Conservation (phyloP, 352 stramenopile species). For the Elongisporangium anandrum region DNA sequence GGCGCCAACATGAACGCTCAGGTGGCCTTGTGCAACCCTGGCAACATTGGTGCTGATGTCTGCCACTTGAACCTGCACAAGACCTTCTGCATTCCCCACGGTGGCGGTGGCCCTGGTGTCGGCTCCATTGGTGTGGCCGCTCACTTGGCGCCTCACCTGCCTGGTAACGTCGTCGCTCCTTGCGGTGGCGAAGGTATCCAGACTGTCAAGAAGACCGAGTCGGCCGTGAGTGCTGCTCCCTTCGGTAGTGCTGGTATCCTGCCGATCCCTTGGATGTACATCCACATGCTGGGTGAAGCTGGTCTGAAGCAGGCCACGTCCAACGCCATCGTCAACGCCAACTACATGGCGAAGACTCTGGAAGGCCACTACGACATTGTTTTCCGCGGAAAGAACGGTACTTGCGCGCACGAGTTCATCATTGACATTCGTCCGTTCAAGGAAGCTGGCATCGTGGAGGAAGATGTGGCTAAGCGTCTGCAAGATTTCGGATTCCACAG, state of each 20-base stretch:
- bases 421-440: conserved; percentile 98
- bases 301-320: conserved; percentile 93
- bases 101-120: conserved; percentile 94
- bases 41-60: conserved; percentile 96
- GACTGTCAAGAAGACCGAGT: conserved; percentile 70
- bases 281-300: conserved; percentile 97
- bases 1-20: conserved; percentile 99
- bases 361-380: conserved; percentile 95
- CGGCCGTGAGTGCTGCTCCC: conserved; percentile 91
- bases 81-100: conserved; percentile 99
- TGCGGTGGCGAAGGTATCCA: conserved; percentile 75
- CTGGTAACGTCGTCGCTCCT: conserved; percentile 90
- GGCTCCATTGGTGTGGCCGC: conserved; percentile 90
- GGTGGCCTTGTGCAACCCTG: conserved; percentile 96
- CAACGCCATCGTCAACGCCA: conserved; percentile 98
- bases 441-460: conserved; percentile 93
- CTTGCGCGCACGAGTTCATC: conserved; percentile 99
- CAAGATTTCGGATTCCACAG: conserved; percentile 99
- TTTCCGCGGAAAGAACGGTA: conserved; percentile 95
- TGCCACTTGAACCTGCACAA: conserved; percentile 99
- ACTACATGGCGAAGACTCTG: conserved; percentile 98
- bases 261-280: conserved; percentile 99
- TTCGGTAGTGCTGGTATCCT: conserved; percentile 98
- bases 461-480: conserved; percentile 98
- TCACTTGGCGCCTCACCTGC: conserved; percentile 95